phyloP scores from a whole-genome alignment of 139 green algal genomes.

The Auxenochlorella protothecoides region DNA sequence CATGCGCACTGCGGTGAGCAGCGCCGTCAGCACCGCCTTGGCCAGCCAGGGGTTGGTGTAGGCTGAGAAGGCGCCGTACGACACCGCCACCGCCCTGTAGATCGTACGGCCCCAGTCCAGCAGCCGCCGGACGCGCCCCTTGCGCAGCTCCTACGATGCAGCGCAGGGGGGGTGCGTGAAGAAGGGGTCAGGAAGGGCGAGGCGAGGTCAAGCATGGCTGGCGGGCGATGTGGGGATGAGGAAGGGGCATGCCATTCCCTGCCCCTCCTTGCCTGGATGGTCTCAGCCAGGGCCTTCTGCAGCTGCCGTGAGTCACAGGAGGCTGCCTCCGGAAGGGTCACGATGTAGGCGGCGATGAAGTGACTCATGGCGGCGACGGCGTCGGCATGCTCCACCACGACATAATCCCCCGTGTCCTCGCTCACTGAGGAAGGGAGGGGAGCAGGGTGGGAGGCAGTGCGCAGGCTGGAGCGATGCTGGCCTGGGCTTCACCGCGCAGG shows the following conservation, averaged over 20 bases:
- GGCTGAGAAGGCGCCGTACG: constrained; percentile 33
- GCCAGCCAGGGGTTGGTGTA: constrained; percentile 53
- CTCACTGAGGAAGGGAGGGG: not conserved
- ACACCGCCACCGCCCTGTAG: constrained; percentile 29
- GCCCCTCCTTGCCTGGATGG: constrained; percentile 1
- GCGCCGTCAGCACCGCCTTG: constrained; percentile 29
- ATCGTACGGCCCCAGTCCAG: constrained; percentile 32
- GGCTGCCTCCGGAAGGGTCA: constrained; percentile 28
- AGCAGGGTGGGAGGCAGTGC: too few species aligned
- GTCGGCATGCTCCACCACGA: constrained; percentile 37
- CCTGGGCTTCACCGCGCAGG: too few species aligned
- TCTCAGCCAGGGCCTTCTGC: constrained; percentile 21
- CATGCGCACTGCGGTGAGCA: constrained; percentile 28
- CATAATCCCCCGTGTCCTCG: constrained; percentile 31
- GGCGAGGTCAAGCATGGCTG: not conserved
- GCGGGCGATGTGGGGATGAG: not conserved
- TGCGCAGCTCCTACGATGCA: constrained; percentile 22
- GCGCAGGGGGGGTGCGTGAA: too few species aligned
- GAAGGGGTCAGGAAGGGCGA: not conserved
- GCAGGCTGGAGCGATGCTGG: too few species aligned
- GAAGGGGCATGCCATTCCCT: not conserved
- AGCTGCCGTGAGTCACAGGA: constrained; percentile 33
- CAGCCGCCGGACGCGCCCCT: constrained; percentile 24
- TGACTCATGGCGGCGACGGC: constrained; percentile 31
- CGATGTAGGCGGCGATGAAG: constrained; percentile 46